A percentile compares a stretch with the other conserved stretches of the same genome.
These are phyloP conservation scores for Colletotrichum sp. DNA, from an alignment of 2,329 filamentous ascomycete species.

Conservation along the genomic window DNA sequence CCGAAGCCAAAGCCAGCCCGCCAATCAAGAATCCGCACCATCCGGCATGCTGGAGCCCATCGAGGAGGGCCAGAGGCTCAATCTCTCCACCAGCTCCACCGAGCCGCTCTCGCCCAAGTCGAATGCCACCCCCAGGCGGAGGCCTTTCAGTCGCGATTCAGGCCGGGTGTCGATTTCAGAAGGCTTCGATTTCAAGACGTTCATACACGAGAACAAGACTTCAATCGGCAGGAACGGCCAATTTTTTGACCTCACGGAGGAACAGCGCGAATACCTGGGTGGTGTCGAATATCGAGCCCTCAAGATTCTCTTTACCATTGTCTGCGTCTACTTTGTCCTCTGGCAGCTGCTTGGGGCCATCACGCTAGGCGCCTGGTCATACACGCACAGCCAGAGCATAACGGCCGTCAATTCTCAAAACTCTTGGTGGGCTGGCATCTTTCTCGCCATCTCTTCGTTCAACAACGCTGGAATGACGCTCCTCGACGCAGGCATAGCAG, in stretches of 20 bases:
- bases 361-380: constrained; percentile 66
- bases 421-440: constrained; percentile 72
- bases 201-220: constrained; percentile 30
- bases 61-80: constrained; percentile 1
- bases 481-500: constrained; percentile 68
- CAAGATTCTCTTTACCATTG: constrained; percentile 61
- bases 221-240: constrained; percentile 57
- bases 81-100: not conserved
- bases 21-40: not conserved
- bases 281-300: constrained; percentile 69
- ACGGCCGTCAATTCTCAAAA: constrained; percentile 62
- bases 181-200: constrained; percentile 24
- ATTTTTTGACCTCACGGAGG: constrained; percentile 56
- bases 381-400: constrained; percentile 50
- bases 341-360: constrained; percentile 66
- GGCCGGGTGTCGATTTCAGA: constrained; percentile 39
- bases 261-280: constrained; percentile 62
- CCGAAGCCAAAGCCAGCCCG: not conserved
- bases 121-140: constrained; percentile 15
- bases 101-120: not conserved
- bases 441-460: constrained; percentile 71
- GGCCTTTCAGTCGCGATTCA: constrained; percentile 26
- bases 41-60: not conserved
- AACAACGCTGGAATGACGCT: constrained; percentile 74
- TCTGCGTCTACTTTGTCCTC: constrained; percentile 63